These are phyloP conservation scores for Lizonia empirigonia DNA, from an alignment of 2,329 filamentous ascomycete genomes.

Conservation along the genomic window DNA sequence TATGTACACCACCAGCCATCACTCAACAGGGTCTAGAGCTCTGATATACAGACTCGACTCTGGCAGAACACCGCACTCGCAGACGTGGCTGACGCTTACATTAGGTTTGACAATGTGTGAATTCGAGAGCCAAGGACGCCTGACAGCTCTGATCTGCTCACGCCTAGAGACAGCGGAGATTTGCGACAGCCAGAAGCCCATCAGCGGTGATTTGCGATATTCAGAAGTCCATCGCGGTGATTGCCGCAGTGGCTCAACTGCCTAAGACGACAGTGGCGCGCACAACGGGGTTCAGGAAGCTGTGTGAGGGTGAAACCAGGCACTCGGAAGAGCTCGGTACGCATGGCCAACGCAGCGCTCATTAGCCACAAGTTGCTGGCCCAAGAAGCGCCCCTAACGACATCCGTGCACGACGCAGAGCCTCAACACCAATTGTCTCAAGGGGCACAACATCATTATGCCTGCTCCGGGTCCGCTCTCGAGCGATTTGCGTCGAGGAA, in stretches of 20 bases:
- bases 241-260: slow-evolving; percentile 12
- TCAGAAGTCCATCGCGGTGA: not conserved
- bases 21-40: not conserved
- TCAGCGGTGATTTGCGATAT: slow-evolving; percentile 13
- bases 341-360: not conserved
- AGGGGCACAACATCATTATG: slow-evolving; percentile 40
- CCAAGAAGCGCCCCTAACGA: slow-evolving; percentile 29
- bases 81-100: no score
- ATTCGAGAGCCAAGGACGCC: slow-evolving; percentile 1
- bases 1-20: not conserved
- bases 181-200: slow-evolving; percentile 2
- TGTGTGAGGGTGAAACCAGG: slow-evolving; percentile 26
- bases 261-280: slow-evolving; percentile 16
- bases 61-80: not conserved
- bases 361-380: slow-evolving; percentile 19
- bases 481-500: slow-evolving; percentile 20
- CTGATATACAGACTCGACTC: not conserved
- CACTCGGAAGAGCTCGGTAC: slow-evolving; percentile 19
- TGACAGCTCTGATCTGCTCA: slow-evolving; percentile 1
- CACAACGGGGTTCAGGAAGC: slow-evolving; percentile 14
- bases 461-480: slow-evolving; percentile 20
- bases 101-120: no score
- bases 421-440: slow-evolving; percentile 50
- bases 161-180: slow-evolving; percentile 9
- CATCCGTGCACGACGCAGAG: slow-evolving; percentile 13